Evolutionary conservation across 2,329 filamentous ascomycete genomes (phyloP), one percentile per base, ranked within the genome.

Genomic region (Diaporthe velutina): DNA sequence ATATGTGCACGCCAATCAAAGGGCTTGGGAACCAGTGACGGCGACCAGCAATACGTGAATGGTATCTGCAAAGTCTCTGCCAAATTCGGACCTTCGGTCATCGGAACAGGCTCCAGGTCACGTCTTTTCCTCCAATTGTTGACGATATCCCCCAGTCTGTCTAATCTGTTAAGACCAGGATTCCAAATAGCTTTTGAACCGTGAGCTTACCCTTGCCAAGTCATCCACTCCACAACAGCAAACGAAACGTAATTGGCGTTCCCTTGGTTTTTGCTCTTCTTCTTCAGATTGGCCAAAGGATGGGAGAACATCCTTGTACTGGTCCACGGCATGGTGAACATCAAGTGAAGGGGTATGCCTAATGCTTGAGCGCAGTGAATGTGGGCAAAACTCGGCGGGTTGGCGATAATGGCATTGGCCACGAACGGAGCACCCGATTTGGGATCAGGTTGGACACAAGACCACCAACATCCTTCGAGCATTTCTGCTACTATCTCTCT

Each of bases 391-490:
- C 54, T 57, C 5, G 54, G 54, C 4, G 54, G 54, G 28, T 57
- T 57, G 6, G 54, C 54, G 28, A 57, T 57, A 22, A 57, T 57
- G 13, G 54, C 54, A 22, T 57, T 35, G 1, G 64, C 64, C 12
- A 70, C 64, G 25, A 70, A 70, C 89, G 80, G 54, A 89, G 89
- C n/a, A 15, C 66, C 33, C 4, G 76, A 35, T 50, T 22, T 45
- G 38, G 76, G 75, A 50, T 80, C 78, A 4, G 80, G 75, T 19
- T 79, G 77, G n/a, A 81, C 73, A 58, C 81, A 83, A 0, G 81
- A 82, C 0, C 54, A 54, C 82, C 82, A 83, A 71, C 77, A 83
- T 1, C 80, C 79, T 0, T 78, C 66, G 0, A 83, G 73, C 79
- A 83, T 83, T 19, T 61, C 55, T 33, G n/a, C 8, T 15, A 50